Conservation (phyloP, 129 eudicot species). For the Tagetes erecta region DNA sequence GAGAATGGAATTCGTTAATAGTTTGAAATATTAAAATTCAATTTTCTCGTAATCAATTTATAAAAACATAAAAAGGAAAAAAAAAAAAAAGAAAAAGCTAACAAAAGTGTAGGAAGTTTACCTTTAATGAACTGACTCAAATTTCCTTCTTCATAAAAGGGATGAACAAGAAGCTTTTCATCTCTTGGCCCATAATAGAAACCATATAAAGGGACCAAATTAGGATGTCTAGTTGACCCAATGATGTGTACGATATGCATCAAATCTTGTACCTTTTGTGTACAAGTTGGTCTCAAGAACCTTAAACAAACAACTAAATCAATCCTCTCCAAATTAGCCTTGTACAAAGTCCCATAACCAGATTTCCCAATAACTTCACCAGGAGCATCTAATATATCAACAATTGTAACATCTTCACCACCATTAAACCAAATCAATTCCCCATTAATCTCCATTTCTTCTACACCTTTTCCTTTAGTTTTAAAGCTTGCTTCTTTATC, state of each 20-base stretch:
- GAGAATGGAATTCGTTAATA: no score
- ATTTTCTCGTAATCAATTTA: no score
- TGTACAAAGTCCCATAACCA: constrained; percentile 77
- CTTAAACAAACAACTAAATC: constrained; percentile 62
- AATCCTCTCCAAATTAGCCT: constrained; percentile 51
- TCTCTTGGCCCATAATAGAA: constrained; percentile 90
- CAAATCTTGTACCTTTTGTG: constrained; percentile 54
- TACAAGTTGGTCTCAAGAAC: constrained; percentile 90
- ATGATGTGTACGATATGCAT: constrained; percentile 46
- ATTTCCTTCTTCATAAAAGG: constrained; percentile 58
- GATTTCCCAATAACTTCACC: constrained; percentile 94
- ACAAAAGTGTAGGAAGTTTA: constrained; percentile 28
- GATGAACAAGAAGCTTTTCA: constrained; percentile 92
- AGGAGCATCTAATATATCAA: constrained; percentile 83
- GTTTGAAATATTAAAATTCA: no score
- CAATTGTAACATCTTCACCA: constrained; percentile 61
- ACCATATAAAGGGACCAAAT: constrained; percentile 84
- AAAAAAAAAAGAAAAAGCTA: neutral
- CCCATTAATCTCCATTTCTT: constrained; percentile 37
- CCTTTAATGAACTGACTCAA: constrained; percentile 83
- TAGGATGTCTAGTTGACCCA: constrained; percentile 75
- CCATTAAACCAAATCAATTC: constrained; percentile 72
- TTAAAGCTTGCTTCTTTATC: constrained; percentile 51
- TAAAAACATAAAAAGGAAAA: neutral
- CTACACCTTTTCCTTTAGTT: constrained; percentile 36